Conservation (phyloP, 495 filamentous ascomycete genomes). For the Trypethelium eluteriae region DNA sequence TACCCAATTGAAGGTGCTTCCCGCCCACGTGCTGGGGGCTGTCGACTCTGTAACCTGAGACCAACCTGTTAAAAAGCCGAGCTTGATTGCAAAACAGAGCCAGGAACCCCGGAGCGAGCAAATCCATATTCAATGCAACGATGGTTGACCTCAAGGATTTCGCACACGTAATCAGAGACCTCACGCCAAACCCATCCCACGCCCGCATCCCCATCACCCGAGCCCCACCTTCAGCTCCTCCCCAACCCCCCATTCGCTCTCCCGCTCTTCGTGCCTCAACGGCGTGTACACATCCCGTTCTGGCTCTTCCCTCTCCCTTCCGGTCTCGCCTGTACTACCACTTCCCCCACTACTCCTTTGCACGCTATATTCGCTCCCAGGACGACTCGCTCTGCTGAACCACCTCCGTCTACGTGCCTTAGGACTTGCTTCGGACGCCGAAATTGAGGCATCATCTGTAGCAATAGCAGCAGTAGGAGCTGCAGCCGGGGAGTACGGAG, state of each 20-base stretch:
- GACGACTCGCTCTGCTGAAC: constrained; percentile 15
- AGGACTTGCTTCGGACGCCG: constrained; percentile 22
- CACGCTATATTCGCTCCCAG: constrained; percentile 25
- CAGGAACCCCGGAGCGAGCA: no score
- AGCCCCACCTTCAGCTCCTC: constrained; percentile 50
- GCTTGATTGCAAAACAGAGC: no score
- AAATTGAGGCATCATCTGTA: constrained; percentile 24
- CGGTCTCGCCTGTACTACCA: constrained; percentile 34
- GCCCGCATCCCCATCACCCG: constrained; percentile 29
- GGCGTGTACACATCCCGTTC: constrained; percentile 44
- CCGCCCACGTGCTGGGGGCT: no score
- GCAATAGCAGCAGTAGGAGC: constrained; percentile 21
- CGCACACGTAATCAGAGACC: no score
- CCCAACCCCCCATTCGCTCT: constrained; percentile 51
- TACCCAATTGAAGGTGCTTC: no score
- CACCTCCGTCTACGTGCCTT: constrained; percentile 29
- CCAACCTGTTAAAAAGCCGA: no score
- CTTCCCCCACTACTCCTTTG: constrained; percentile 36
- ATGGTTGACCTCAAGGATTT: no score
- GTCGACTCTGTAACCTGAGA: no score
- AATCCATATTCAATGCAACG: no score
- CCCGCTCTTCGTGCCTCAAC: constrained; percentile 33
- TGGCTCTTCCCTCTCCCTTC: constrained; percentile 38
- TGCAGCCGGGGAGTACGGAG: neutral
- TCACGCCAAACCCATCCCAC: no score